phyloP scores from a whole-genome alignment of 192 early-diverging fungal genomes.

The Helicostylum pulchrum region DNA sequence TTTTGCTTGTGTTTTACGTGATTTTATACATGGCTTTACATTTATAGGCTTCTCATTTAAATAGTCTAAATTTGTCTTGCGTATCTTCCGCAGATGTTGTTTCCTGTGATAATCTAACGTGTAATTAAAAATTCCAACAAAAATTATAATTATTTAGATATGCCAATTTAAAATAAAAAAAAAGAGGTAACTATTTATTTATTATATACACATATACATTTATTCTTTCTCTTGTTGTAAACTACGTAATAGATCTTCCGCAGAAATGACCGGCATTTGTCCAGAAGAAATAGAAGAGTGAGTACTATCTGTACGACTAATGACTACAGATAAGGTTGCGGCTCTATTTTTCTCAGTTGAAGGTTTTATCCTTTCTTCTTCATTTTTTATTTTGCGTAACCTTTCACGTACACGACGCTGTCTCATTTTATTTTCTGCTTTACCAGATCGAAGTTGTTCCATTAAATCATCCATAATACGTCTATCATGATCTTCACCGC shows the following conservation, averaged over 20 bases:
- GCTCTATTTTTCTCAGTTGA: neutral
- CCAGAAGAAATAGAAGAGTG: neutral
- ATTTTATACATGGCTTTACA: too few species aligned
- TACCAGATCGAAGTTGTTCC: slow-evolving; percentile 60
- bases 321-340: neutral
- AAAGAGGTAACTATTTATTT: too few species aligned
- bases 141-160: too few species aligned
- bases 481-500: slow-evolving; percentile 44
- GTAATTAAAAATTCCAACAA: too few species aligned
- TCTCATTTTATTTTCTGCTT: slow-evolving; percentile 42
- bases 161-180: too few species aligned
- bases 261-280: neutral
- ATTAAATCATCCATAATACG: slow-evolving; percentile 73
- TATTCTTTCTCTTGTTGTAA: slow-evolving; percentile 7
- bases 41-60: too few species aligned
- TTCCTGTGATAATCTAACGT: too few species aligned
- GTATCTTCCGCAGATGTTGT: too few species aligned
- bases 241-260: slow-evolving; percentile 15
- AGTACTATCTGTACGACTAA: neutral
- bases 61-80: too few species aligned
- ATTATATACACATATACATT: neutral
- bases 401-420: slow-evolving; percentile 8
- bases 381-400: neutral
- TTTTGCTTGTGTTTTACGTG: too few species aligned
- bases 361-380: neutral